Percentiles rank a stretch among this genome's conserved stretches.
phyloP scores from a whole-genome alignment of 2,329 filamentous ascomycete genomes.

The Pyrenophora tritici-repentis region DNA sequence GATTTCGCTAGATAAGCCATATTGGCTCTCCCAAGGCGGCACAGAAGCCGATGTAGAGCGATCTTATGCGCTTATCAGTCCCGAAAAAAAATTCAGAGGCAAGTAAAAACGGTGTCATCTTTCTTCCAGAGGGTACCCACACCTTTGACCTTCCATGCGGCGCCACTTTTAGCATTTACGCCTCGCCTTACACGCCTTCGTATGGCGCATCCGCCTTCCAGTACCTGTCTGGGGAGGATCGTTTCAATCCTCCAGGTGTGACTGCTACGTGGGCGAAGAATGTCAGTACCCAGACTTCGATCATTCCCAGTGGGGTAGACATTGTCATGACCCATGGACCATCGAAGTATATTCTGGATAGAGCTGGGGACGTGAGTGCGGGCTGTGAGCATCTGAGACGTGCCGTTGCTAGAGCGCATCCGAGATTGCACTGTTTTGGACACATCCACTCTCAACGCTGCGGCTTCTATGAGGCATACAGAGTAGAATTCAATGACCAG shows the following conservation, averaged over 20 bases:
- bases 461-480: conserved; percentile 45
- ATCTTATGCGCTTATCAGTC: conserved; percentile 33
- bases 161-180: conserved; percentile 56
- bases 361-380: conserved; percentile 42
- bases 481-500: conserved; percentile 32
- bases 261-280: conserved; percentile 28
- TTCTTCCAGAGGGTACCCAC: conserved; percentile 58
- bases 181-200: conserved; percentile 58
- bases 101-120: conserved; percentile 52
- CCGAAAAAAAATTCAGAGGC: conserved; percentile 48
- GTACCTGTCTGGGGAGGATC: conserved; percentile 55
- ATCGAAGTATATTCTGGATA: conserved; percentile 57
- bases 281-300: conserved; percentile 19
- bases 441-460: conserved; percentile 58
- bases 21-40: conserved; percentile 40
- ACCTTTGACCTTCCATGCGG: conserved; percentile 55
- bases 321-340: conserved; percentile 66
- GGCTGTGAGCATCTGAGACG: conserved; percentile 61
- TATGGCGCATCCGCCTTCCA: conserved; percentile 60
- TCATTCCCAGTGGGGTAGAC: conserved; percentile 52
- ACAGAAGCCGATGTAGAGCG: conserved; percentile 7
- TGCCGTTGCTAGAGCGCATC: conserved; percentile 54
- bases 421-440: conserved; percentile 63
- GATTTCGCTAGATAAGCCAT: conserved; percentile 57
- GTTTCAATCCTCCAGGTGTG: conserved; percentile 51